Evolutionary conservation across 192 early-diverging fungal species (phyloP).

Genomic region (Haplosporangium gracile): DNA sequence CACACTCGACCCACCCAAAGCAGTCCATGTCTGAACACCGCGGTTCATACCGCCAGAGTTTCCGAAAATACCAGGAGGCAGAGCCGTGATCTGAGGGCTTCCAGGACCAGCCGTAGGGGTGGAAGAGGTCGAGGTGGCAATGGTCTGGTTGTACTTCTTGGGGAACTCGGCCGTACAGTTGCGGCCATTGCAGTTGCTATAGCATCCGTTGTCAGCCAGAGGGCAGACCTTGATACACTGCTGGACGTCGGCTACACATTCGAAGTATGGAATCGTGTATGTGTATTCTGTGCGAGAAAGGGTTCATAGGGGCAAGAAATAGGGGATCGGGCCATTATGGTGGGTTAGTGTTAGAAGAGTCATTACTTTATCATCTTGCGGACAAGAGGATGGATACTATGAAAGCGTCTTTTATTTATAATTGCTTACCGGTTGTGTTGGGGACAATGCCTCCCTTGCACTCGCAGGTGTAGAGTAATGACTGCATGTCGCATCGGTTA

Average conservation of each 20-base stretch:
- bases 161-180: constrained; percentile 45
- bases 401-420: no score
- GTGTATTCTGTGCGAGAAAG: constrained; percentile 29
- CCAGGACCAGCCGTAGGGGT: constrained; percentile 14
- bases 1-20: constrained; percentile 41
- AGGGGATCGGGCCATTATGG: not conserved
- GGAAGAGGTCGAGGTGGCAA: constrained; percentile 23
- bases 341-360: not conserved
- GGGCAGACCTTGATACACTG: constrained; percentile 26
- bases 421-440: constrained; percentile 30
- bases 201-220: constrained; percentile 34
- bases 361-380: not conserved
- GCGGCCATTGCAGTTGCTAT: constrained; percentile 23
- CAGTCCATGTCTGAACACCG: constrained; percentile 12
- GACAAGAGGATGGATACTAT: not conserved
- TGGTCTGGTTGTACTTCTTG: constrained; percentile 51
- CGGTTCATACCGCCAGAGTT: constrained; percentile 9
- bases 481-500: constrained; percentile 41
- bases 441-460: constrained; percentile 39
- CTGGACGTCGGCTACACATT: constrained; percentile 37
- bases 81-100: constrained; percentile 9
- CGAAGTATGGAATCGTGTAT: constrained; percentile 49
- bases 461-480: constrained; percentile 23
- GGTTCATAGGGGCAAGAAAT: not conserved
- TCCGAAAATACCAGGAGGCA: constrained; percentile 38